These are phyloP conservation scores for Globisporangium parvum DNA, from an alignment of 352 stramenopile genomes.

Conservation along the genomic window DNA sequence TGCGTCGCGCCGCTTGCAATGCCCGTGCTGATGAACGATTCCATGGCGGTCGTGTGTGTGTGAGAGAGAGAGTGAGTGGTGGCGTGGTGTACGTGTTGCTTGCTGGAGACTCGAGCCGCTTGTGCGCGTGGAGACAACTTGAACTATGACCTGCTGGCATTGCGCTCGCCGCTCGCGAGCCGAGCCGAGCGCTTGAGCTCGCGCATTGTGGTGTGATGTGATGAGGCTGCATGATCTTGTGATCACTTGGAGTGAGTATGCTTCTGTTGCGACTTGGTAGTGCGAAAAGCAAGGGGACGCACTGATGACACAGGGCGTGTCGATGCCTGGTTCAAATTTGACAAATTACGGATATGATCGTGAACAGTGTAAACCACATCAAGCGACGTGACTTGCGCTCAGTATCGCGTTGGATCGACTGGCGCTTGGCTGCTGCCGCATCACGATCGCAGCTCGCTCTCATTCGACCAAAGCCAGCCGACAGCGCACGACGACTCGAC, in stretches of 20 bases:
- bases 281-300: no score
- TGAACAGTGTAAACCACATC: no score
- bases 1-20: constrained; percentile 42
- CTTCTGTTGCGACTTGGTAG: no score
- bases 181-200: no score
- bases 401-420: not conserved
- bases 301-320: not conserved
- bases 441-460: constrained; percentile 2
- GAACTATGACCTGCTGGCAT: constrained; percentile 8
- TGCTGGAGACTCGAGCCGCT: not conserved
- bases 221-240: no score
- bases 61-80: no score
- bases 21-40: constrained; percentile 26
- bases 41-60: constrained; percentile 20
- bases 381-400: not conserved
- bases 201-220: no score
- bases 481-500: not conserved
- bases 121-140: constrained; percentile 12
- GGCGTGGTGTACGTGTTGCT: not conserved
- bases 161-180: not conserved
- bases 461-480: not conserved
- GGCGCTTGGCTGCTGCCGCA: constrained; percentile 1
- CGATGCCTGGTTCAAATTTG: not conserved
- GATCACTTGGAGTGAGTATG: no score
- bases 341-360: no score